Conservation (phyloP, 768 basidiomycete species). For the Suillus sp. region DNA sequence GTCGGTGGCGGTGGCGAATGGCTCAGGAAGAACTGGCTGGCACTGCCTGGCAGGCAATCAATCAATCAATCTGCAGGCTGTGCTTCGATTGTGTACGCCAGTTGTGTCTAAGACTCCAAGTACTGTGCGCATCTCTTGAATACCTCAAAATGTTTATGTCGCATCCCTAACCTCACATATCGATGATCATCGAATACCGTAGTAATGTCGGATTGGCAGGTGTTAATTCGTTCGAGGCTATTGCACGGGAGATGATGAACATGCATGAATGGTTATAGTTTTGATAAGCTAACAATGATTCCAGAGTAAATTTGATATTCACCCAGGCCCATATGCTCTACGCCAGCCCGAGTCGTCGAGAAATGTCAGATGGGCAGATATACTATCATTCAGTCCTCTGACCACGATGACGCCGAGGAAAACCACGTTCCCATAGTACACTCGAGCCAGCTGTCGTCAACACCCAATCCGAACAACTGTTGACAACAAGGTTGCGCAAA, state of each 20-base stretch:
- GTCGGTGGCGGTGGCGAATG: not conserved
- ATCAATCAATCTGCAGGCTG: not conserved
- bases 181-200: not conserved
- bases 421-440: constrained; percentile 17
- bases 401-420: constrained; percentile 22
- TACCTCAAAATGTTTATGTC: not conserved
- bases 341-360: too few species aligned
- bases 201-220: not conserved
- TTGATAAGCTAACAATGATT: not conserved
- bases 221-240: not conserved
- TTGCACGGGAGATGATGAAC: not conserved
- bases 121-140: not conserved
- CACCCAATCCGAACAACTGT: constrained; percentile 13
- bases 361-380: constrained; percentile 14
- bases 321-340: not conserved
- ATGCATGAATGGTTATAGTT: too few species aligned
- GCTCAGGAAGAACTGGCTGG: not conserved
- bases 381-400: constrained; percentile 14
- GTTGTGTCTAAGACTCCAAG: too few species aligned
- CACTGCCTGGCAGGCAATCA: too few species aligned
- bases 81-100: not conserved
- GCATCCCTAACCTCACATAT: not conserved
- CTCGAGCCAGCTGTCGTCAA: not conserved
- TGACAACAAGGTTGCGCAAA: constrained; percentile 29
- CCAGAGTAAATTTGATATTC: not conserved